These are phyloP conservation scores for Acer negundo DNA, from an alignment of 345 rosid genomes.

Conservation along the genomic window DNA sequence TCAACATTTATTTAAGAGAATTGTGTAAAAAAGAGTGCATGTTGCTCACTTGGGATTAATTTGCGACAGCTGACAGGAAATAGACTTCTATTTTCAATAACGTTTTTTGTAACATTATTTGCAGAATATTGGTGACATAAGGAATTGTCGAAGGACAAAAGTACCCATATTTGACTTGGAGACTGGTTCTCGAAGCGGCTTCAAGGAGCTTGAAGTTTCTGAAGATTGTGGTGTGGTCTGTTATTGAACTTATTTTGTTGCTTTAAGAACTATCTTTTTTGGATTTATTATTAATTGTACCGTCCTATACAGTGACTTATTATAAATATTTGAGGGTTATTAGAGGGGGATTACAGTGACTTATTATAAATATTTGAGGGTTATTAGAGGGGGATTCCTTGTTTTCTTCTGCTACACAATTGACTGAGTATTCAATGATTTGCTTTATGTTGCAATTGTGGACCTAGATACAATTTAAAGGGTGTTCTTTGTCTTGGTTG, in stretches of 20 bases:
- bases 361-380: too few species aligned
- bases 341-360: too few species aligned
- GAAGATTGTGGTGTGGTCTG: slow-evolving; percentile 97
- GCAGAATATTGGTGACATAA: slow-evolving; percentile 82
- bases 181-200: slow-evolving; percentile 83
- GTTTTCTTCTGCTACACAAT: background rate
- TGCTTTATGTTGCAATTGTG: background rate
- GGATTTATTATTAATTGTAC: slow-evolving; percentile 1
- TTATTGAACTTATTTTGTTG: slow-evolving; percentile 23
- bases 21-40: slow-evolving; percentile 1
- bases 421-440: background rate
- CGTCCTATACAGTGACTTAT: slow-evolving; percentile 7
- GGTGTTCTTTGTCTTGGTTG: background rate
- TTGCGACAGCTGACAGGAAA: background rate
- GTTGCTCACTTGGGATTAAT: background rate
- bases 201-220: slow-evolving; percentile 90
- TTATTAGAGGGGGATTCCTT: background rate
- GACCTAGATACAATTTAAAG: background rate
- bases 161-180: slow-evolving; percentile 86
- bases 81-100: background rate
- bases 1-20: background rate
- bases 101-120: slow-evolving; percentile 24
- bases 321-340: too few species aligned
- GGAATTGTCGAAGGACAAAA: slow-evolving; percentile 69
- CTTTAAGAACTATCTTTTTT: slow-evolving; percentile 17